Conservation (phyloP, 768 basidiomycete genomes). For the Daedaleopsis nitida region DNA sequence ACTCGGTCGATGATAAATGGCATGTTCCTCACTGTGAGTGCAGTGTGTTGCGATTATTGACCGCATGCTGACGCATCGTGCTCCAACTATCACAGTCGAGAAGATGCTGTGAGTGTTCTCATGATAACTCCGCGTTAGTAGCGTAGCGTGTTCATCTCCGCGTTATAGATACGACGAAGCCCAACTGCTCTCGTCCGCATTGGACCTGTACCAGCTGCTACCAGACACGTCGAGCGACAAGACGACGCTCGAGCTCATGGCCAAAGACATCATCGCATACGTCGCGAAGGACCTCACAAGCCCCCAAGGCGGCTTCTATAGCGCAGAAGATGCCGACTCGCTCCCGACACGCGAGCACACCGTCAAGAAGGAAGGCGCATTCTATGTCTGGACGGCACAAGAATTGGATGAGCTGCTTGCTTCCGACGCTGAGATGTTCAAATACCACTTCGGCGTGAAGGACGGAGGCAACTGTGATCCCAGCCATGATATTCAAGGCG, state of each 20-base stretch:
- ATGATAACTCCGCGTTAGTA: neutral
- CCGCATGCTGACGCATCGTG: neutral
- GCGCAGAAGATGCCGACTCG: conserved; percentile 45
- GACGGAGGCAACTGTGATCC: conserved; percentile 40
- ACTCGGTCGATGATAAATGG: conserved; percentile 44
- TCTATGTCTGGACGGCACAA: conserved; percentile 39
- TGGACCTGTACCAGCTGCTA: conserved; percentile 26
- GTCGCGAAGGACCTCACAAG: conserved; percentile 35
- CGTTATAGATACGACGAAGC: conserved; percentile 38
- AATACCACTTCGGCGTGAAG: conserved; percentile 37
- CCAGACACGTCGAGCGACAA: conserved; percentile 8
- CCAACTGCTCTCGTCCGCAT: conserved; percentile 32
- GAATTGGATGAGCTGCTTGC: conserved; percentile 36
- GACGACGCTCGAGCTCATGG: conserved; percentile 27
- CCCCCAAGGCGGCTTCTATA: conserved; percentile 38
- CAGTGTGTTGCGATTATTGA: neutral
- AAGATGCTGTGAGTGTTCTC: conserved; percentile 33
- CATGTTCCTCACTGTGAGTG: conserved; percentile 41
- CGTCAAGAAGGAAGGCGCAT: conserved; percentile 38
- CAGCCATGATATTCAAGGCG: conserved; percentile 39
- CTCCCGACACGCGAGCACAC: conserved; percentile 31
- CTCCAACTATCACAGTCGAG: conserved; percentile 28
- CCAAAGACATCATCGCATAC: conserved; percentile 38
- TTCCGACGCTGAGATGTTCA: conserved; percentile 31
- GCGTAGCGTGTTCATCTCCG: neutral